phyloP scores from a whole-genome alignment of 2,329 filamentous ascomycete species.

The Epichloe coenophiala region DNA sequence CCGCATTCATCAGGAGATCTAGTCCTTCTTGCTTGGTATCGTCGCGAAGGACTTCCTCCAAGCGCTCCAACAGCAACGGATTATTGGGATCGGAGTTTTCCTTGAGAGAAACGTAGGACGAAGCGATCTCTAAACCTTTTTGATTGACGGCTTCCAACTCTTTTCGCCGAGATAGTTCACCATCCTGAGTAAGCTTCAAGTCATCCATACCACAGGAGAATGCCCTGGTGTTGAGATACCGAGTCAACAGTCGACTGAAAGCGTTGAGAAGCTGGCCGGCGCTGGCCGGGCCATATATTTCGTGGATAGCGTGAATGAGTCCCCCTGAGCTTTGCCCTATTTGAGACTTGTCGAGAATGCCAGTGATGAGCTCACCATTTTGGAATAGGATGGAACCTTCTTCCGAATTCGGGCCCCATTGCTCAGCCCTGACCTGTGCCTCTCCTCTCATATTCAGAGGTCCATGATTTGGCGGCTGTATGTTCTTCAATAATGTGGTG shows the following conservation, averaged over 20 bases:
- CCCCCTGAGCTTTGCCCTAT: constrained; percentile 85
- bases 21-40: constrained; percentile 81
- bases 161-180: constrained; percentile 57
- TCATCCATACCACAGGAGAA: constrained; percentile 98
- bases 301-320: constrained; percentile 82
- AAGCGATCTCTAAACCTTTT: constrained; percentile 66
- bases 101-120: constrained; percentile 77
- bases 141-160: constrained; percentile 52
- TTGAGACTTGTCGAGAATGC: constrained; percentile 91
- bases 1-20: constrained; percentile 73
- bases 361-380: constrained; percentile 75
- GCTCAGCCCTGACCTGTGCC: constrained; percentile 61
- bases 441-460: constrained; percentile 69
- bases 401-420: constrained; percentile 67
- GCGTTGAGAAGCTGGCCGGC: constrained; percentile 83
- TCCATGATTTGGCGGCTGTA: constrained; percentile 62
- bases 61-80: constrained; percentile 57
- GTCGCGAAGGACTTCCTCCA: constrained; percentile 84
- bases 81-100: constrained; percentile 50
- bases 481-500: constrained; percentile 84
- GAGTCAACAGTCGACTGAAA: constrained; percentile 76
- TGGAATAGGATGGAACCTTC: constrained; percentile 73
- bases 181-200: constrained; percentile 67
- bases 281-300: constrained; percentile 76
- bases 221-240: constrained; percentile 81